phyloP scores from a whole-genome alignment of 345 rosid species.

The Streptanthus diversifolius region DNA sequence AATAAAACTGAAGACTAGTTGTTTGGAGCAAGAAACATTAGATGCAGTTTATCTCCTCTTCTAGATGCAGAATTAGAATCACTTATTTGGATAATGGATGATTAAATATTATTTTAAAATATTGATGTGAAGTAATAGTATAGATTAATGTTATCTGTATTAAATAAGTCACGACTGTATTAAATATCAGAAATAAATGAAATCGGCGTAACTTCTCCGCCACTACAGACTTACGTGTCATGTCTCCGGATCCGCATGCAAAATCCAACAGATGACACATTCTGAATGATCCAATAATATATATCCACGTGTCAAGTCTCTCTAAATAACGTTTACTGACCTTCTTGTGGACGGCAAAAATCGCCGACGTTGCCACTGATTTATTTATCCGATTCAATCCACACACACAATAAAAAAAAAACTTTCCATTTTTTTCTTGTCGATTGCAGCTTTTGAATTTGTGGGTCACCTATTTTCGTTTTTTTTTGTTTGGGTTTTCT shows the following conservation, averaged over 20 bases:
- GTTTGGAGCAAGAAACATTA: no score
- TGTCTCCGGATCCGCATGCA: constrained; percentile 25
- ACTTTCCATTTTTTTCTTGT: background rate
- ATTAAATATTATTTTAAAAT: no score
- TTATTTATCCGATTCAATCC: constrained; percentile 1
- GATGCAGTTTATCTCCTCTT: no score
- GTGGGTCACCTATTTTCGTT: background rate
- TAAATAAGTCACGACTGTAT: background rate
- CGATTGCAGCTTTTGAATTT: background rate
- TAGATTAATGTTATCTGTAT: background rate
- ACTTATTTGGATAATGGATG: no score
- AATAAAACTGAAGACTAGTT: no score
- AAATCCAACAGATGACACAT: constrained; percentile 30
- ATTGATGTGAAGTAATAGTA: no score
- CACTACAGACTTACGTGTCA: constrained; percentile 36
- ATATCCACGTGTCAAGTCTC: constrained; percentile 18
- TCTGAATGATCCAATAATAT: background rate
- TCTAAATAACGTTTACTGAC: constrained; percentile 19
- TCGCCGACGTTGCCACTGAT: constrained; percentile 29
- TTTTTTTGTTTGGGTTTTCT: background rate
- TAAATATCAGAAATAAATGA: background rate
- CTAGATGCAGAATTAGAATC: no score
- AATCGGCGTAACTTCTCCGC: constrained; percentile 24
- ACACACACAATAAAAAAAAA: no score
- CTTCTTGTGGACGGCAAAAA: constrained; percentile 37